These are phyloP conservation scores for Aphanomyces euteiches DNA, from an alignment of 352 stramenopile genomes.

Conservation along the genomic window DNA sequence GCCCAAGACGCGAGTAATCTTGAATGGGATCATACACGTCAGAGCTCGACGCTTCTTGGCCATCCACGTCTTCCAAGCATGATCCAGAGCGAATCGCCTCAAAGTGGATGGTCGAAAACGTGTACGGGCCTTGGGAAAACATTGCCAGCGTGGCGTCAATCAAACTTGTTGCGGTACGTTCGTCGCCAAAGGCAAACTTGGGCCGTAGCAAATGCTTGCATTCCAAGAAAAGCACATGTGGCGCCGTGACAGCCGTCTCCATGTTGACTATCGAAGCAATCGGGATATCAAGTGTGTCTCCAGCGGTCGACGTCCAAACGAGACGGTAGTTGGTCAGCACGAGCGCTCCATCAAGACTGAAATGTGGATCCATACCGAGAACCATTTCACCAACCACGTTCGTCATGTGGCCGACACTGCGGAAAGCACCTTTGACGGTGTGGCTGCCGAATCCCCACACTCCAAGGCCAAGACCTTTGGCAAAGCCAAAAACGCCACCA, in stretches of 20 bases:
- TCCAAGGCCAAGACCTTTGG: conserved; percentile 80
- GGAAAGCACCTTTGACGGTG: conserved; percentile 81
- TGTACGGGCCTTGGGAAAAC: conserved; percentile 56
- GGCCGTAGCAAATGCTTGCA: conserved; percentile 75
- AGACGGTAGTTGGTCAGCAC: conserved; percentile 83
- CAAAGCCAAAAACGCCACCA: conserved; percentile 83
- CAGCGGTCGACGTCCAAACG: conserved; percentile 69
- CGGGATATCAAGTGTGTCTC: conserved; percentile 79
- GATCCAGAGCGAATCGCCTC: conserved; percentile 4
- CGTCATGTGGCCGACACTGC: conserved; percentile 80
- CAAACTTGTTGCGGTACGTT: conserved; percentile 70
- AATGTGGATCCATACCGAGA: conserved; percentile 74
- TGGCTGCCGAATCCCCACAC: conserved; percentile 82
- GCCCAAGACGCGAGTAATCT: conserved; percentile 73
- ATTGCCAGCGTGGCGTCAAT: conserved; percentile 70
- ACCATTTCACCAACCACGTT: conserved; percentile 86
- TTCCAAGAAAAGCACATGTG: conserved; percentile 80
- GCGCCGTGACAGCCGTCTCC: conserved; percentile 76
- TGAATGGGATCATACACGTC: conserved; percentile 69
- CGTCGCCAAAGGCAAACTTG: conserved; percentile 81
- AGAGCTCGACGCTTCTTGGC: conserved; percentile 45
- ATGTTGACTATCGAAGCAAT: conserved; percentile 69
- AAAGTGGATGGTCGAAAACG: conserved; percentile 70
- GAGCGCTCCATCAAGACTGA: conserved; percentile 80
- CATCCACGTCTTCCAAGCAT: conserved; percentile 42